Evolutionary conservation across 495 filamentous ascomycete genomes (phyloP).

Genomic region (Penicillium malachiteum): DNA sequence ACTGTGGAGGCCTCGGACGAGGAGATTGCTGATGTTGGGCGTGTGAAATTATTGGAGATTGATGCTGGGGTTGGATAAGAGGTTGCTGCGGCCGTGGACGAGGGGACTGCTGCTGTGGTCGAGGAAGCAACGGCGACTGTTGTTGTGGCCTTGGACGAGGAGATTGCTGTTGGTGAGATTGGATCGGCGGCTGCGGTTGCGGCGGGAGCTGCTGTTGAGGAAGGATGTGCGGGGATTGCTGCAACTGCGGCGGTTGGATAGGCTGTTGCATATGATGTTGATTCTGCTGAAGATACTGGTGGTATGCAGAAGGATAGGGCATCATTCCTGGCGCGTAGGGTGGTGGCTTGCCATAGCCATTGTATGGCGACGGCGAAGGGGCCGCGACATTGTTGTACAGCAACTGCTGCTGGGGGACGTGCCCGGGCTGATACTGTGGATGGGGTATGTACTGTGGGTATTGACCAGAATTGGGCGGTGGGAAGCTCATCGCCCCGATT

Average conservation of each 20-base stretch:
- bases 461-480: conserved; percentile 47
- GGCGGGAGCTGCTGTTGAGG: conserved; percentile 9
- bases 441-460: conserved; percentile 35
- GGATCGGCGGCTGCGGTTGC: conserved; percentile 7
- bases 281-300: conserved; percentile 28
- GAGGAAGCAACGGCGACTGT: conserved; percentile 7
- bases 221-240: conserved; percentile 21
- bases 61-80: conserved; percentile 1
- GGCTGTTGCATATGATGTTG: conserved; percentile 14
- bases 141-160: conserved; percentile 1
- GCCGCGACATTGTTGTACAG: conserved; percentile 42
- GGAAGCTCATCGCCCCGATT: conserved; percentile 50
- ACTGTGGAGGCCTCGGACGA: conserved; percentile 7
- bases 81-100: conserved; percentile 8
- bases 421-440: conserved; percentile 37
- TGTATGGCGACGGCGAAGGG: conserved; percentile 31
- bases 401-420: conserved; percentile 37
- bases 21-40: conserved; percentile 7
- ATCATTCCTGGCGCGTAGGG: conserved; percentile 41
- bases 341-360: conserved; percentile 40
- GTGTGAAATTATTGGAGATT: conserved; percentile 1
- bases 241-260: conserved; percentile 10
- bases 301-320: conserved; percentile 32
- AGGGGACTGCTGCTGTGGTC: conserved; percentile 16
- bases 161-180: conserved; percentile 4